These are phyloP conservation scores for Coemansia sp. DNA, from an alignment of 371 early-diverging fungal genomes.

Conservation along the genomic window DNA sequence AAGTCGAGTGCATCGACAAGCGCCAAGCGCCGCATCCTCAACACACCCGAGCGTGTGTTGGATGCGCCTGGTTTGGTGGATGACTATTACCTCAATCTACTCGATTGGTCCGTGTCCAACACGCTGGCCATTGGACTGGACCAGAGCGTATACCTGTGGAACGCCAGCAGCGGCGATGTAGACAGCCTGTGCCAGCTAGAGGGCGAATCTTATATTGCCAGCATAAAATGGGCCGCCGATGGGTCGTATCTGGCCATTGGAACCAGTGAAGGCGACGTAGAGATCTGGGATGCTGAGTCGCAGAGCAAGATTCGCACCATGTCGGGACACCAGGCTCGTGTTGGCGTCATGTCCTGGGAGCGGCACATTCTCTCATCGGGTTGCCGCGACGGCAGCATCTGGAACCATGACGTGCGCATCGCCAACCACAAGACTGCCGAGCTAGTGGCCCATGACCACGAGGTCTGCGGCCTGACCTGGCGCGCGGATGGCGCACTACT, in stretches of 20 bases:
- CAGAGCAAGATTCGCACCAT: conserved; percentile 69
- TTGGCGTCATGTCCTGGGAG: conserved; percentile 88
- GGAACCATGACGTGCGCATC: conserved; percentile 91
- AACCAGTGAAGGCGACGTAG: conserved; percentile 73
- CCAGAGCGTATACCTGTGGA: conserved; percentile 90
- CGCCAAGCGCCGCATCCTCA: conserved; percentile 44
- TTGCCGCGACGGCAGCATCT: conserved; percentile 85
- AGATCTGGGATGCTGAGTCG: conserved; percentile 84
- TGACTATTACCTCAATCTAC: conserved; percentile 96
- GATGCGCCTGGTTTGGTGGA: conserved; percentile 93
- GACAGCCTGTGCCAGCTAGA: conserved; percentile 62
- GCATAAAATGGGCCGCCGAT: conserved; percentile 75
- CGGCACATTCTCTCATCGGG: conserved; percentile 83
- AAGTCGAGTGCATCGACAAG: conserved; percentile 30
- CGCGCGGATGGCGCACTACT: conserved; percentile 78
- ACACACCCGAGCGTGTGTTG: conserved; percentile 61
- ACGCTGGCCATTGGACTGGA: conserved; percentile 88
- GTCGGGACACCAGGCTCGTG: conserved; percentile 71
- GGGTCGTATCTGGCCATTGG: conserved; percentile 88
- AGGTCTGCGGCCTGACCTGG: conserved; percentile 97
- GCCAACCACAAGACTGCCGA: conserved; percentile 71
- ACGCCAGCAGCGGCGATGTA: conserved; percentile 80
- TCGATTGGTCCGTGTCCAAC: conserved; percentile 91
- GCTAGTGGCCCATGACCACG: conserved; percentile 69
- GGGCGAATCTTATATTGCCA: conserved; percentile 61